Evolutionary conservation across 1,284 basidiomycete species (phyloP).

Genomic region (Wallemia mellicola): DNA sequence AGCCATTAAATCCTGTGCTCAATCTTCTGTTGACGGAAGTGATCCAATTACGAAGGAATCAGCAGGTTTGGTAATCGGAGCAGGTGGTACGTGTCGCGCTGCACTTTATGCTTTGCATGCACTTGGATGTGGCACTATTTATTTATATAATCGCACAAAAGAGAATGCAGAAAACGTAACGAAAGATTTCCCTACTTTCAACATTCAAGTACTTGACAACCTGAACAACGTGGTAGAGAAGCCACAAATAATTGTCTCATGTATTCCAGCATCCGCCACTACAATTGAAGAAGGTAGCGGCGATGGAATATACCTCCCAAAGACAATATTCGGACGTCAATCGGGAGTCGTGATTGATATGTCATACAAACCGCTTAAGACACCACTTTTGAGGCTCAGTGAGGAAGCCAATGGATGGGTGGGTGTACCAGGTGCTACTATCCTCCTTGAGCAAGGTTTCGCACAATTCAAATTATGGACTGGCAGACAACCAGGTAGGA

Average conservation of each 20-base stretch:
- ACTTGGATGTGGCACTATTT: conserved; percentile 36
- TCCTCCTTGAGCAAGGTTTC: conserved; percentile 60
- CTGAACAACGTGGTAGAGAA: conserved; percentile 27
- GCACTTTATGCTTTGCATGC: conserved; percentile 59
- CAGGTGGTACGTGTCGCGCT: conserved; percentile 70
- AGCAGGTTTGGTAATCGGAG: conserved; percentile 53
- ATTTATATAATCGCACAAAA: conserved; percentile 54
- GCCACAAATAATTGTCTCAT: conserved; percentile 49
- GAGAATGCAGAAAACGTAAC: conserved; percentile 39
- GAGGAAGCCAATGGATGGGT: conserved; percentile 29
- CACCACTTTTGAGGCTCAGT: conserved; percentile 16
- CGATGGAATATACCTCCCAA: conserved; percentile 26
- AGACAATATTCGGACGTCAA: conserved; percentile 15
- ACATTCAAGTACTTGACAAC: conserved; percentile 28
- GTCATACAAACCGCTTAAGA: conserved; percentile 51
- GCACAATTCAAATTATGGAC: conserved; percentile 63
- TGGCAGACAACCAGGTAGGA: conserved; percentile 18
- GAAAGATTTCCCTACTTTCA: conserved; percentile 32
- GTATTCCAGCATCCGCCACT: conserved; percentile 48
- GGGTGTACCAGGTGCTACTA: conserved; percentile 43
- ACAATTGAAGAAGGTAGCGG: conserved; percentile 13
- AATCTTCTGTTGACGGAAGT: conserved; percentile 14
- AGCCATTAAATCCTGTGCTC: conserved; percentile 34
- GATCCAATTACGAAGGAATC: conserved; percentile 14
- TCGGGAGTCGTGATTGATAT: conserved; percentile 56